Percentiles rank a stretch among this genome's conserved stretches.
Evolutionary conservation across 129 eudicot genomes (phyloP).

Genomic region (Smallanthus sonchifolius): DNA sequence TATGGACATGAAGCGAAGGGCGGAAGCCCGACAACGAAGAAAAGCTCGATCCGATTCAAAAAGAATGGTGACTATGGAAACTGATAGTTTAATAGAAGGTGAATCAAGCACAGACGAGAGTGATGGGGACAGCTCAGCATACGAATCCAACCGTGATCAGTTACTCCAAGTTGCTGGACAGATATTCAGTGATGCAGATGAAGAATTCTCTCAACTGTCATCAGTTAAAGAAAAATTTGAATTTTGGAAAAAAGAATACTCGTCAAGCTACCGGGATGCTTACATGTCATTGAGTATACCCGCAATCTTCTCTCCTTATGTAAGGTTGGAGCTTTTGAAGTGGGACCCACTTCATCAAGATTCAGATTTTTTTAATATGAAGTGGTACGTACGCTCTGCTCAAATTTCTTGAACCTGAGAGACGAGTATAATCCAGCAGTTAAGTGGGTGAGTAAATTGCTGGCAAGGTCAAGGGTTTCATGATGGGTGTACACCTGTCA

Average conservation of each 20-base stretch:
- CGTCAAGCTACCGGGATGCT: conserved; percentile 76
- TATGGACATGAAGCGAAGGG: conserved; percentile 75
- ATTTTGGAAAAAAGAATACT: conserved; percentile 70
- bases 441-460: conserved; percentile 55
- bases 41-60: conserved; percentile 59
- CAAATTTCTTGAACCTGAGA: conserved; percentile 49
- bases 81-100: conserved; percentile 59
- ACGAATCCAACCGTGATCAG: conserved; percentile 68
- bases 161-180: conserved; percentile 81
- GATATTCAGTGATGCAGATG: conserved; percentile 81
- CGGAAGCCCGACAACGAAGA: conserved; percentile 57
- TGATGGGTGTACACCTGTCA: conserved; percentile 25
- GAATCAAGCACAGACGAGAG: conserved; percentile 98
- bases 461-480: conserved; percentile 40
- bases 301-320: conserved; percentile 89
- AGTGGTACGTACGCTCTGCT: conserved; percentile 77
- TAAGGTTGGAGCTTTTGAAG: conserved; percentile 95
- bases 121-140: conserved; percentile 73
- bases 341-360: conserved; percentile 98
- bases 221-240: conserved; percentile 69
- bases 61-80: conserved; percentile 47
- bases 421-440: conserved; percentile 43
- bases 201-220: conserved; percentile 75
- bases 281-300: conserved; percentile 83
- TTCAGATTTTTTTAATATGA: conserved; percentile 84